Base-by-base conservation (phyloP, 306 rosid species). In the Erythrophleum fordii region DNA sequence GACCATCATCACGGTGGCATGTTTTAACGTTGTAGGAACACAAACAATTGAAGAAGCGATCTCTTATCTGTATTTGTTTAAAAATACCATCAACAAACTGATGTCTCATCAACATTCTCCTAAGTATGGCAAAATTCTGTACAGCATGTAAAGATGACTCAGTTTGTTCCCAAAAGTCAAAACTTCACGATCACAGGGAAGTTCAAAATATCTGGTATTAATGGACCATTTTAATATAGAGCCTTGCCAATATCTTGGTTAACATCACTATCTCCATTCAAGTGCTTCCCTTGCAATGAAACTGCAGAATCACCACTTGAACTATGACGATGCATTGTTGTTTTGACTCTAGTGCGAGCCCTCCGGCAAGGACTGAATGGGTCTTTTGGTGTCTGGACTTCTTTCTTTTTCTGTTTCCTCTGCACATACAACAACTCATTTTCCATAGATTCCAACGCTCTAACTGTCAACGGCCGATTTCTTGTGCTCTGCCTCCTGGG, bases 401-500 rank as follows among this genome's bases (percentile, higher is more conserved):
- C 83, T 77, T 71, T 79, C 67, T 35, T 71, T 48, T 73, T 90
- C 20, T 67, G 85, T 84, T 78, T 83, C 83, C 48, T 86, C 80
- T 85, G 86, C 25, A 53, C 79, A 10, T 81, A 73, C 69, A 91
- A 82, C 81, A 81, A 87, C 44, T 92, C 91, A 71, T 86, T 87
- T 41, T 88, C 90, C 26, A 90, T 77, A 80, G 92, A 90, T 86
- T 93, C 98, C 84, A 90, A 72, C 1, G 93, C 97, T 90, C 87
- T 88, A 74, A 85, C 35, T 2, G 94, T 93, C 81, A 89, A 87
- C 4, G 97, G 97, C 73, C 93, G 89, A 48, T 83, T 90, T 78
- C 98, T 88, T 14, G 87, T 91, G 94, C 98, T 85, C 58, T 90
- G 94, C 83, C 97, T 90, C 89, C 95, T 82, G 2, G 86, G 74